Evolutionary conservation across 805 yeast species (phyloP).

Genomic region (Lipomyces oligophaga): DNA sequence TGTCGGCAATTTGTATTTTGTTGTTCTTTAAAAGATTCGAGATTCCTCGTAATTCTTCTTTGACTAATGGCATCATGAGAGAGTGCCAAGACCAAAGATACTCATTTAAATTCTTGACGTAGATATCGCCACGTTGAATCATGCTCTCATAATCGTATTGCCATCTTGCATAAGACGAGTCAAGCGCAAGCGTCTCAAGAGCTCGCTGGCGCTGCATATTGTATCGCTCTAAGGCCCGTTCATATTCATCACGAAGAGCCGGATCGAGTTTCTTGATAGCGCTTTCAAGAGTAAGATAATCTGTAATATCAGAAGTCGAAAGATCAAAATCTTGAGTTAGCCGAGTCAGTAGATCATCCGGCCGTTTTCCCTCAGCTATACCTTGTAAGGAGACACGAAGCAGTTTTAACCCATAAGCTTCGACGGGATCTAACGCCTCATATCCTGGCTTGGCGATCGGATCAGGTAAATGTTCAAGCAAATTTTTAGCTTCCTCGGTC

Average conservation of each 20-base stretch:
- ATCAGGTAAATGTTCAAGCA: constrained; percentile 14
- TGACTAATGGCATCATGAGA: constrained; percentile 64
- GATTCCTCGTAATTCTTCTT: constrained; percentile 61
- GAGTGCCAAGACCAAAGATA: constrained; percentile 82
- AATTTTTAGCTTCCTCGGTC: background rate
- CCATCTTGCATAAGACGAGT: constrained; percentile 88
- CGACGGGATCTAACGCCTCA: constrained; percentile 23
- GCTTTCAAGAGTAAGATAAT: constrained; percentile 37
- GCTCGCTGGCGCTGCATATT: constrained; percentile 73
- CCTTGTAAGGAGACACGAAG: constrained; percentile 21
- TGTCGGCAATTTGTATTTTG: too few species aligned
- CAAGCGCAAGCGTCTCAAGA: constrained; percentile 73
- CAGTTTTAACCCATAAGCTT: constrained; percentile 21
- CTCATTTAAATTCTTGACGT: constrained; percentile 60
- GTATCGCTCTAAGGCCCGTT: constrained; percentile 60
- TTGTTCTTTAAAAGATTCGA: background rate
- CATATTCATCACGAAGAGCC: constrained; percentile 53
- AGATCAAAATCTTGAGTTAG: constrained; percentile 35
- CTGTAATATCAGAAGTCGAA: constrained; percentile 62
- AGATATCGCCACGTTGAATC: constrained; percentile 51
- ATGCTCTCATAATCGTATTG: constrained; percentile 70
- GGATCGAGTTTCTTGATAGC: too few species aligned
- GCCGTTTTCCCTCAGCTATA: constrained; percentile 13
- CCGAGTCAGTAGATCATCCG: constrained; percentile 17
- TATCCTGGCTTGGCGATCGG: constrained; percentile 20